A percentile compares a stretch with the other conserved stretches of the same genome.
Evolutionary conservation across 208 protist species (phyloP).

Genomic region (Trypanosoma brucei): DNA sequence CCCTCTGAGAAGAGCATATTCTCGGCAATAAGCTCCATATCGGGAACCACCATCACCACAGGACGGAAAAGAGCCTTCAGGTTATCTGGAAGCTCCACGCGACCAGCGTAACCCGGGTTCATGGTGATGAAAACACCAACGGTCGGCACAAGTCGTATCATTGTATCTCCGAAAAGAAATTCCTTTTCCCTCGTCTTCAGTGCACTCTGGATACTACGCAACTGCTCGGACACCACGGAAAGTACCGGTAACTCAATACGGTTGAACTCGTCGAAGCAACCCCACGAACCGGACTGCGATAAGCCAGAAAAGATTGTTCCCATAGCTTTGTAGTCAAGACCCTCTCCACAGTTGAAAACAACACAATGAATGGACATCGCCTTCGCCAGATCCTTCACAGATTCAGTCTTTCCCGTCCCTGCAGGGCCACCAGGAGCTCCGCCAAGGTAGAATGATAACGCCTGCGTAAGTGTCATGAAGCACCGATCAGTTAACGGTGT

Average conservation of each 20-base stretch:
- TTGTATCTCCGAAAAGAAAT: slow-evolving; percentile 90
- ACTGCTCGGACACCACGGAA: slow-evolving; percentile 97
- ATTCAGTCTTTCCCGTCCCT: slow-evolving; percentile 97
- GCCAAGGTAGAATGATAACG: slow-evolving; percentile 96
- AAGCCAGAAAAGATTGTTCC: slow-evolving; percentile 97
- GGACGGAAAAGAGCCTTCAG: slow-evolving; percentile 99
- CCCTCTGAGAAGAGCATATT: slow-evolving; percentile 99
- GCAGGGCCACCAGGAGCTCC: slow-evolving; percentile 94
- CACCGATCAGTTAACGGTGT: slow-evolving; percentile 98
- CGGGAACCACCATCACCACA: slow-evolving; percentile 98
- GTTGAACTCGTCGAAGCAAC: slow-evolving; percentile 99
- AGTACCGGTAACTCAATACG: slow-evolving; percentile 98
- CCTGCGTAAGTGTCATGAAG: slow-evolving; percentile 99
- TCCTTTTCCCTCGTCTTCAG: slow-evolving; percentile 75
- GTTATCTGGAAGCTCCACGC: slow-evolving; percentile 98
- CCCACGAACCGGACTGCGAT: slow-evolving; percentile 96
- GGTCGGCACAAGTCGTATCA: slow-evolving; percentile 89
- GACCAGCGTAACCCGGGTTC: slow-evolving; percentile 99
- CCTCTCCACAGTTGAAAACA: slow-evolving; percentile 98
- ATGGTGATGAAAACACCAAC: slow-evolving; percentile 99
- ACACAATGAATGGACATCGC: slow-evolving; percentile 95
- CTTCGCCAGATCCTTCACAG: slow-evolving; percentile 98
- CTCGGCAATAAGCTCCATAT: slow-evolving; percentile 98
- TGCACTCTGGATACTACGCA: slow-evolving; percentile 96
- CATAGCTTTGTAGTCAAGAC: slow-evolving; percentile 99